These are phyloP conservation scores for Acanthamoeba culbertsoni DNA, from an alignment of 208 protist species.

Conservation along the genomic window DNA sequence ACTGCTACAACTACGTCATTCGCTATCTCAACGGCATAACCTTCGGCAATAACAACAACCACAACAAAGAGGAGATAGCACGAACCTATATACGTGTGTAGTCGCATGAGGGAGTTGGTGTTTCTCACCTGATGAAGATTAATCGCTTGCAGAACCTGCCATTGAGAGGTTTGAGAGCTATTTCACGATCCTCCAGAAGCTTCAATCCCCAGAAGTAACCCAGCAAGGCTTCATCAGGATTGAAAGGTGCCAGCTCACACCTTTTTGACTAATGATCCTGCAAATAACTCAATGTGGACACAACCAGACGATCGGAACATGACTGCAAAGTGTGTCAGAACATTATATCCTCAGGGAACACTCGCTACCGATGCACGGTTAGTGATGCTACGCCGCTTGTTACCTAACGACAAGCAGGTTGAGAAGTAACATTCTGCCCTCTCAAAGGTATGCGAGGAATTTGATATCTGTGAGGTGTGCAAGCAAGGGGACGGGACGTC, in stretches of 20 bases:
- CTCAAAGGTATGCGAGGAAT: background rate
- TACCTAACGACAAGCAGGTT: background rate
- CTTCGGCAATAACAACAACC: background rate
- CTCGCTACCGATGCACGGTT: background rate
- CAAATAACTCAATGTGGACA: background rate
- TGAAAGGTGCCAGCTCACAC: background rate
- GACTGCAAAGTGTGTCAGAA: background rate
- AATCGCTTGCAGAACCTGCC: background rate
- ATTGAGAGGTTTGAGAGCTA: slow-evolving; percentile 5
- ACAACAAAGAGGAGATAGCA: background rate
- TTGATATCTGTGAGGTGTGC: background rate
- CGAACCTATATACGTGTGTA: background rate
- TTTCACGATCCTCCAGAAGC: background rate
- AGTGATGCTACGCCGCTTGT: background rate
- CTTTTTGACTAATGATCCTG: background rate
- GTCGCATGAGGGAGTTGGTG: too few relatives aligned
- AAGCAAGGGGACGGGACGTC: background rate
- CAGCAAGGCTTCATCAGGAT: background rate
- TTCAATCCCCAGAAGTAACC: background rate
- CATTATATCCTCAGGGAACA: background rate
- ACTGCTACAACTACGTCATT: slow-evolving; percentile 42
- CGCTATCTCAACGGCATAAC: background rate
- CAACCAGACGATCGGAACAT: background rate
- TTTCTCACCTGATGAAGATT: background rate
- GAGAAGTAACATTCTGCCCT: background rate